A percentile compares a stretch with the other conserved stretches of the same genome.
phyloP scores from a whole-genome alignment of 2,329 filamentous ascomycete genomes.

The Claviceps humidiphila region DNA sequence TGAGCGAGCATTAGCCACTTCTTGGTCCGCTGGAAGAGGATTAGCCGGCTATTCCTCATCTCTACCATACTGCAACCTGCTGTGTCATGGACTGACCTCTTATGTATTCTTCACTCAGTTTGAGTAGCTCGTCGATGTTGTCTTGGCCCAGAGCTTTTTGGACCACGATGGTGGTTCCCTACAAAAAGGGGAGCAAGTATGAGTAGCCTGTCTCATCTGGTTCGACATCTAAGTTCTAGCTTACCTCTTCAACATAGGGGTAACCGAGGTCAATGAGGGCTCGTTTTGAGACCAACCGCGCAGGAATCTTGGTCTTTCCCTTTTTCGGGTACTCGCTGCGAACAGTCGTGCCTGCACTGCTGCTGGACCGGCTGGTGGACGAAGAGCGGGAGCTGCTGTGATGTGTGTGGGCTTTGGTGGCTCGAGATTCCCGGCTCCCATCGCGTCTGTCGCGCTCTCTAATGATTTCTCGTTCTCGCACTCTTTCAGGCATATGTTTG shows the following conservation, averaged over 20 bases:
- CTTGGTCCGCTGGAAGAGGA: constrained; percentile 25
- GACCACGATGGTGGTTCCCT: constrained; percentile 73
- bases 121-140: constrained; percentile 83
- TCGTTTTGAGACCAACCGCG: constrained; percentile 62
- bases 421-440: constrained; percentile 26
- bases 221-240: constrained; percentile 11
- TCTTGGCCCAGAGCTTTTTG: constrained; percentile 76
- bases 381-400: constrained; percentile 32
- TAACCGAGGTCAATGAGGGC: constrained; percentile 78
- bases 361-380: constrained; percentile 31
- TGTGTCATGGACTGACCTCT: constrained; percentile 27
- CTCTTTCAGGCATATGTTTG: constrained; percentile 43
- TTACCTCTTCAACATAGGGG: constrained; percentile 73
- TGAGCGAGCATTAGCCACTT: constrained; percentile 32
- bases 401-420: constrained; percentile 25
- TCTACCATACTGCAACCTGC: constrained; percentile 1
- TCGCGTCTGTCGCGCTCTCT: constrained; percentile 32
- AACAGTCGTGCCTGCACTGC: constrained; percentile 36
- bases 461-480: constrained; percentile 49
- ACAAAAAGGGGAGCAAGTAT: neutral
- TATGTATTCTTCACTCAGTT: constrained; percentile 65
- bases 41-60: neutral
- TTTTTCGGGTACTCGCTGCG: constrained; percentile 60
- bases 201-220: constrained; percentile 5
- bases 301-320: constrained; percentile 82